Base-by-base conservation (phyloP, 1,284 basidiomycete species). In the Sphaerobolus stellatus region DNA sequence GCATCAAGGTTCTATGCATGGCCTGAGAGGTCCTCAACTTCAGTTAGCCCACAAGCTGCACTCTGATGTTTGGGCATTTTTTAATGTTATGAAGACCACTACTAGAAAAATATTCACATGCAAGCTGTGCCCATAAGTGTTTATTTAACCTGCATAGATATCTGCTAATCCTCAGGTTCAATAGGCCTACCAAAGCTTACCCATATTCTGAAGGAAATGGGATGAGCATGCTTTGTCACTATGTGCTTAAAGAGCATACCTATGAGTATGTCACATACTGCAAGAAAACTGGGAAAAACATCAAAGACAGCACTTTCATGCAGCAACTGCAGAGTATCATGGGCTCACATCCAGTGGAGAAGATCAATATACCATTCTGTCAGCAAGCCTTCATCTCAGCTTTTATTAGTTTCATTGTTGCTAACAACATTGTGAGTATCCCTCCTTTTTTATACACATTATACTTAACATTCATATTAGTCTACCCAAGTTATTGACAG, bases 341-440 rank as follows among this genome's bases (percentile, higher is more conserved):
- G 33, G 33, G 33, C 13, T 36, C 33, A 36, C 18, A 18, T 36
- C 18, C 18, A 36, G 33, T 36, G 33, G 18, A 36, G 20, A 43
- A 43, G 20, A 9, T 20, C 24, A 22, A 20, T 20, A 43, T 8
- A 20, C 11, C 9, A 9, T 22, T 9, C n/a, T n/a, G n/a, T 20
- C 41, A 22, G 20, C 33, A 36, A 18, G 33, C 33, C 18, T 36
- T 36, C 18, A 36, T 11, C 18, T 11, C 33, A 11, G 33, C 33
- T 36, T 36, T 36, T 11, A 36, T 36, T 36, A 36, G 18, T 36
- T 36, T 36, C 18, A 36, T 36, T 36, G 33, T 36, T 11, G 33
- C 33, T 18, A 36, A 36, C 18, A 18, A 36, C 18, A 84, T 89
- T 56, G 86, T 86, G 65, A 61, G 82, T 68, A 9, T 9, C 24